phyloP scores from a whole-genome alignment of 176 grass and related monocot species.

The Cocos nucifera region DNA sequence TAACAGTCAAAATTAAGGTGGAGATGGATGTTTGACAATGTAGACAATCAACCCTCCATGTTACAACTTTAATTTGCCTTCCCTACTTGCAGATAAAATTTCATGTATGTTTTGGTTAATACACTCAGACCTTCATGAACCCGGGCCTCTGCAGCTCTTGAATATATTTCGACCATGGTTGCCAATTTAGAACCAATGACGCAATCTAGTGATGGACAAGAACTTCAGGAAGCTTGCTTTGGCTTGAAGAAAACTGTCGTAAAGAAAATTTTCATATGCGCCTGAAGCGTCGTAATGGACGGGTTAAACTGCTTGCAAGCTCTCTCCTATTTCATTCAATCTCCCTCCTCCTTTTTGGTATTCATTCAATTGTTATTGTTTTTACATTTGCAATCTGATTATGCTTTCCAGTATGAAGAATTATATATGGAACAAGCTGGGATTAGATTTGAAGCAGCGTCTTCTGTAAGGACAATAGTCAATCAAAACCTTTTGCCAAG shows the following conservation, averaged over 20 bases:
- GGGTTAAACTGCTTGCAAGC: slow-evolving; percentile 72
- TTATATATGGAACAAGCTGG: slow-evolving; percentile 48
- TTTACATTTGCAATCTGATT: no score
- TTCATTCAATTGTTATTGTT: not conserved
- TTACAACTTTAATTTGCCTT: not conserved
- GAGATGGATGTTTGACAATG: no score
- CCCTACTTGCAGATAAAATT: slow-evolving; percentile 62
- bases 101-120: slow-evolving; percentile 95
- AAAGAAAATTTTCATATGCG: slow-evolving; percentile 58
- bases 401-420: slow-evolving; percentile 42
- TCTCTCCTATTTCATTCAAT: not conserved
- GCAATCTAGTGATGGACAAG: slow-evolving; percentile 36
- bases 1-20: no score
- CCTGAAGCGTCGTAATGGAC: slow-evolving; percentile 76
- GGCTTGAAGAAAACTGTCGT: slow-evolving; percentile 52
- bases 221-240: slow-evolving; percentile 31
- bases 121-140: slow-evolving; percentile 71
- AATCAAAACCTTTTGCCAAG: slow-evolving; percentile 75
- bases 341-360: not conserved
- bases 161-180: slow-evolving; percentile 74
- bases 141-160: slow-evolving; percentile 50
- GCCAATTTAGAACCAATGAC: slow-evolving; percentile 56
- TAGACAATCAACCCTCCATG: no score
- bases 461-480: slow-evolving; percentile 40
- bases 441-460: slow-evolving; percentile 45